Evolutionary conservation across 2,329 filamentous ascomycete genomes (phyloP).

Genomic region (Trichoderma semiorbis): DNA sequence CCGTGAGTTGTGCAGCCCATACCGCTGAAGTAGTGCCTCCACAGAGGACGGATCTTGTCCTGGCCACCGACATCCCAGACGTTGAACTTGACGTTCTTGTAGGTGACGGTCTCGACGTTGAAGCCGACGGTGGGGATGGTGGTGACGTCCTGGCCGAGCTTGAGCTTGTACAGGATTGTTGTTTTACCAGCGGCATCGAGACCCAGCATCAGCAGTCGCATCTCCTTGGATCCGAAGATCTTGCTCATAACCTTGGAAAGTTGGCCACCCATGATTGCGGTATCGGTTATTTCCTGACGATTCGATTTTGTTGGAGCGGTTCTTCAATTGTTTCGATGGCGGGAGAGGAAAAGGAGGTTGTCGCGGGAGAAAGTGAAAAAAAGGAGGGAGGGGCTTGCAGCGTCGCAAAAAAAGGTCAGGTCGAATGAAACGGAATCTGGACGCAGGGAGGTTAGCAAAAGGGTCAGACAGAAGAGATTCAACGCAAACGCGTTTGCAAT

Average conservation of each 20-base stretch:
- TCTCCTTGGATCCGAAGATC: slow-evolving; percentile 99
- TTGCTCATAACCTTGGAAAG: slow-evolving; percentile 97
- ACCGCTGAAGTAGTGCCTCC: slow-evolving; percentile 95
- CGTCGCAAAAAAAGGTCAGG: background rate
- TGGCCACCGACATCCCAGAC: slow-evolving; percentile 99
- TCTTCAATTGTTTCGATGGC: background rate
- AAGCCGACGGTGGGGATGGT: slow-evolving; percentile 98
- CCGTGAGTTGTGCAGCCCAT: slow-evolving; percentile 27
- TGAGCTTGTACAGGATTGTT: slow-evolving; percentile 98
- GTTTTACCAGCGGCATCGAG: slow-evolving; percentile 98
- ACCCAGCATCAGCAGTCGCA: slow-evolving; percentile 97
- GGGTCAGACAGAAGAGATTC: background rate
- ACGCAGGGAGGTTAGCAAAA: slow-evolving; percentile 4
- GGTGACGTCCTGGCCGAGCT: slow-evolving; percentile 96
- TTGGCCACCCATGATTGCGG: slow-evolving; percentile 77
- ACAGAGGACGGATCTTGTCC: slow-evolving; percentile 96
- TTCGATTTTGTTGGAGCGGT: background rate
- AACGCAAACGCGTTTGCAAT: background rate
- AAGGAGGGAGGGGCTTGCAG: background rate
- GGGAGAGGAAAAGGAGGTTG: background rate
- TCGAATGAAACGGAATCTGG: background rate
- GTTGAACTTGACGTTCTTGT: slow-evolving; percentile 99
- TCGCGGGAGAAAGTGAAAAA: background rate
- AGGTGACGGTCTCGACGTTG: slow-evolving; percentile 98
- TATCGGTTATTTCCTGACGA: background rate